Percentiles rank a stretch among this genome's conserved stretches.
These are phyloP conservation scores for Paracoccidioides lutzii DNA, from an alignment of 2,329 filamentous ascomycete species.

Conservation along the genomic window DNA sequence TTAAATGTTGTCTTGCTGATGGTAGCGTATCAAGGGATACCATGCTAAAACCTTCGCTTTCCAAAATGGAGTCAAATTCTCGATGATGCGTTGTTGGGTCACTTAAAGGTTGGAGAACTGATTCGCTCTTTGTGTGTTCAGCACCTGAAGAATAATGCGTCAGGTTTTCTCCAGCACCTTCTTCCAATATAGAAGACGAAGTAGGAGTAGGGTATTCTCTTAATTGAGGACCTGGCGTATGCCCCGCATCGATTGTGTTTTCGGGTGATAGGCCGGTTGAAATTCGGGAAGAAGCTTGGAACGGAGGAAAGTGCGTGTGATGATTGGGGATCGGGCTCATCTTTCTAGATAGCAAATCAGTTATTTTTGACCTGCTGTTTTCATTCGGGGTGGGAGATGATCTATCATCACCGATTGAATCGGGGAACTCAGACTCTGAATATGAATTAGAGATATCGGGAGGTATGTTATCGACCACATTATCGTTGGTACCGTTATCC, in stretches of 20 bases:
- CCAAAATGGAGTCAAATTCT: slow-evolving; percentile 43
- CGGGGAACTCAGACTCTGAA: background rate
- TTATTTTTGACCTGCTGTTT: background rate
- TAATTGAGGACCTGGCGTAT: slow-evolving; percentile 19
- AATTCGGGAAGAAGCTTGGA: slow-evolving; percentile 21
- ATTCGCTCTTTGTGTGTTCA: background rate
- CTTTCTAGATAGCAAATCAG: background rate
- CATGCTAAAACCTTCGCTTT: slow-evolving; percentile 47
- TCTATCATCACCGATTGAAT: background rate
- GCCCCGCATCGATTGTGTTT: slow-evolving; percentile 23
- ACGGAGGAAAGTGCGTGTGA: slow-evolving; percentile 19
- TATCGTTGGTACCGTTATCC: slow-evolving; percentile 14
- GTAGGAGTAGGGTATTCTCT: slow-evolving; percentile 30
- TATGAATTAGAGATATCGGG: background rate
- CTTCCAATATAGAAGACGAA: slow-evolving; percentile 27
- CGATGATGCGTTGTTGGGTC: slow-evolving; percentile 31
- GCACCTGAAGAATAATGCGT: background rate
- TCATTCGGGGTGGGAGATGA: background rate
- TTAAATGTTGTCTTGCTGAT: slow-evolving; percentile 33
- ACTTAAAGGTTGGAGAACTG: slow-evolving; percentile 1
- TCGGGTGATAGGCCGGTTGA: slow-evolving; percentile 18
- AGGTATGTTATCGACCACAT: background rate
- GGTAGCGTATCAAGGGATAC: slow-evolving; percentile 42
- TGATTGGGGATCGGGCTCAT: background rate
- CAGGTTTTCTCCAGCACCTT: slow-evolving; percentile 16